These are phyloP conservation scores for Samsoniella hepiali DNA, from an alignment of 2,329 filamentous ascomycete genomes.

Conservation along the genomic window DNA sequence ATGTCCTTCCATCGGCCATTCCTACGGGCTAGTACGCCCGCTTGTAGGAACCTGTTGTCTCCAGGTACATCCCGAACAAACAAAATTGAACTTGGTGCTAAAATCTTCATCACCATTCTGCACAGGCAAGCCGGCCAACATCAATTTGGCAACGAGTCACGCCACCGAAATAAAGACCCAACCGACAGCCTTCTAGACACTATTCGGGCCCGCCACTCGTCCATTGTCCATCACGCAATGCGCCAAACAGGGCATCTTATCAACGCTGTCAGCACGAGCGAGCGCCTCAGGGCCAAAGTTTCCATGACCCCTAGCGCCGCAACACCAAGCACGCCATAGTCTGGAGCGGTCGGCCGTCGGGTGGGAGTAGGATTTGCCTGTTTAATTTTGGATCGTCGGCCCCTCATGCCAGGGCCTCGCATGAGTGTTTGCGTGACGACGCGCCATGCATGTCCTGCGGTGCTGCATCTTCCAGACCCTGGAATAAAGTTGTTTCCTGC, in stretches of 20 bases:
- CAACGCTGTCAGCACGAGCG: not conserved
- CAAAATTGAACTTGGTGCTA: not conserved
- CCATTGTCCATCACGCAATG: not conserved
- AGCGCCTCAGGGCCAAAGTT: not conserved
- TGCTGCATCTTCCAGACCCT: not conserved
- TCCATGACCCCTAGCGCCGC: not conserved
- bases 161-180: not conserved
- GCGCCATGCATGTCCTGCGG: not conserved
- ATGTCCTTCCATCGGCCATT: no score
- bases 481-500: not conserved
- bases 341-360: constrained; percentile 7
- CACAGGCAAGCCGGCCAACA: not conserved
- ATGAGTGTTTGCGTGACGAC: not conserved
- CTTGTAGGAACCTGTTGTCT: no score
- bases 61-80: no score
- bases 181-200: not conserved
- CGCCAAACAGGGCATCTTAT: not conserved
- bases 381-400: not conserved
- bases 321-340: constrained; percentile 9
- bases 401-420: not conserved
- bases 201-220: not conserved
- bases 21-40: no score
- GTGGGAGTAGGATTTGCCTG: constrained; percentile 2
- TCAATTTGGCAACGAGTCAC: constrained; percentile 3
- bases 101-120: not conserved